A percentile compares a stretch with the other conserved stretches of the same genome.
Evolutionary conservation across 2,329 filamentous ascomycete genomes (phyloP).

Genomic region (Fusarium sp.): DNA sequence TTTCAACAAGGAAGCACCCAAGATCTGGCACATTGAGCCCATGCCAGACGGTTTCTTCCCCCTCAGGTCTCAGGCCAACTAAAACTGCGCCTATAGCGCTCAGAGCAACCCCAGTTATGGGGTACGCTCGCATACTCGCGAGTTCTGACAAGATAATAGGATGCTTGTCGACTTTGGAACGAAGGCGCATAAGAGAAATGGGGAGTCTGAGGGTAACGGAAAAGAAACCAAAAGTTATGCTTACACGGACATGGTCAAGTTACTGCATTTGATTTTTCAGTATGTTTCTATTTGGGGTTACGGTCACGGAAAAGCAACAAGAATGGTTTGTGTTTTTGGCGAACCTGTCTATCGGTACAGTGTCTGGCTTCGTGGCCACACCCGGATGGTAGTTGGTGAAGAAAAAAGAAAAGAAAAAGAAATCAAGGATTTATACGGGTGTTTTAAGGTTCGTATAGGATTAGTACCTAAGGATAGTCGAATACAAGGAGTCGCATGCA

Average conservation of each 20-base stretch:
- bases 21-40: slow-evolving; percentile 70
- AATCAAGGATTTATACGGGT: slow-evolving; percentile 26
- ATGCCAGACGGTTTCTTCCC: slow-evolving; percentile 71
- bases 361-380: slow-evolving; percentile 6
- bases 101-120: slow-evolving; percentile 4
- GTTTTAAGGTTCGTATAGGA: slow-evolving; percentile 17
- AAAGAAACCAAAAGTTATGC: slow-evolving; percentile 31
- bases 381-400: background rate
- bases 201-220: slow-evolving; percentile 29
- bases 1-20: slow-evolving; percentile 59
- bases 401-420: background rate
- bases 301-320: slow-evolving; percentile 43
- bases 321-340: slow-evolving; percentile 31
- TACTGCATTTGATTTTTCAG: slow-evolving; percentile 36
- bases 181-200: slow-evolving; percentile 35
- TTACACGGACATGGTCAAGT: slow-evolving; percentile 32
- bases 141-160: slow-evolving; percentile 26
- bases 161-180: slow-evolving; percentile 19
- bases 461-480: slow-evolving; percentile 16
- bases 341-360: slow-evolving; percentile 33
- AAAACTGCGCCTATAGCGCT: slow-evolving; percentile 31
- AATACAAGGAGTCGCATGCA: slow-evolving; percentile 28
- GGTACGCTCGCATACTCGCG: slow-evolving; percentile 10
- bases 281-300: slow-evolving; percentile 37
- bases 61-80: slow-evolving; percentile 68